Evolutionary conservation across 495 filamentous ascomycete genomes (phyloP).

Genomic region (Clohesyomyces aquaticus): DNA sequence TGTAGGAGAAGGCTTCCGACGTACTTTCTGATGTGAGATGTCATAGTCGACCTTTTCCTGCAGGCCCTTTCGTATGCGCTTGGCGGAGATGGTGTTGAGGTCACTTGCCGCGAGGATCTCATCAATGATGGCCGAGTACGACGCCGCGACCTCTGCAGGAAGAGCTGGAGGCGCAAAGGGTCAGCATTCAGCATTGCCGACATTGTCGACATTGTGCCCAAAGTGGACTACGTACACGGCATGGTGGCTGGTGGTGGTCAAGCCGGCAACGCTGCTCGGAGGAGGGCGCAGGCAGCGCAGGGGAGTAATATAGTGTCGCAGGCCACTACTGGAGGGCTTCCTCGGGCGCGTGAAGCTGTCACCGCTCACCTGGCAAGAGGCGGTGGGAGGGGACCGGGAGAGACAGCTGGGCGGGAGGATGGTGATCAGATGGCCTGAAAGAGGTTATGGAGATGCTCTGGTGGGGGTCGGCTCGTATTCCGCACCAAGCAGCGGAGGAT

Average conservation of each 20-base stretch:
- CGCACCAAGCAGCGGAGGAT: not conserved
- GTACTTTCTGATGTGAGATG: constrained; percentile 82
- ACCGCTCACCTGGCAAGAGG: not conserved
- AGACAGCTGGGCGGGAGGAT: constrained; percentile 11
- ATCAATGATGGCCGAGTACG: constrained; percentile 87
- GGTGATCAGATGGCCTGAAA: constrained; percentile 34
- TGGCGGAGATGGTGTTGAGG: constrained; percentile 87
- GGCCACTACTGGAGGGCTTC: not conserved
- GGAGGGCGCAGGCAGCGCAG: not conserved
- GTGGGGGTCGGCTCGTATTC: constrained; percentile 21
- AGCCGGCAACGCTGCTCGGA: not conserved
- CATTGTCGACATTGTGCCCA: not conserved
- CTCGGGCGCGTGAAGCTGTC: constrained; percentile 2
- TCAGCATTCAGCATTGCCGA: constrained; percentile 16
- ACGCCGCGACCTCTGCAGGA: constrained; percentile 43
- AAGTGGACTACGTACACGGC: constrained; percentile 20
- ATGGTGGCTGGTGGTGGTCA: constrained; percentile 18
- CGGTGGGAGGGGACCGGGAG: constrained; percentile 13
- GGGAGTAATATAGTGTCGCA: not conserved
- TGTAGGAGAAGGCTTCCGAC: constrained; percentile 36
- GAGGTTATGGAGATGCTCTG: constrained; percentile 11
- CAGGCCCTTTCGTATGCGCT: constrained; percentile 85
- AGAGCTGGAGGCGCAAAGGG: constrained; percentile 13
- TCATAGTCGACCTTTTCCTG: constrained; percentile 78
- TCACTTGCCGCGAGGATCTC: constrained; percentile 81